These are phyloP conservation scores for Leccinum fallax DNA, from an alignment of 1,284 basidiomycete genomes.

Conservation along the genomic window DNA sequence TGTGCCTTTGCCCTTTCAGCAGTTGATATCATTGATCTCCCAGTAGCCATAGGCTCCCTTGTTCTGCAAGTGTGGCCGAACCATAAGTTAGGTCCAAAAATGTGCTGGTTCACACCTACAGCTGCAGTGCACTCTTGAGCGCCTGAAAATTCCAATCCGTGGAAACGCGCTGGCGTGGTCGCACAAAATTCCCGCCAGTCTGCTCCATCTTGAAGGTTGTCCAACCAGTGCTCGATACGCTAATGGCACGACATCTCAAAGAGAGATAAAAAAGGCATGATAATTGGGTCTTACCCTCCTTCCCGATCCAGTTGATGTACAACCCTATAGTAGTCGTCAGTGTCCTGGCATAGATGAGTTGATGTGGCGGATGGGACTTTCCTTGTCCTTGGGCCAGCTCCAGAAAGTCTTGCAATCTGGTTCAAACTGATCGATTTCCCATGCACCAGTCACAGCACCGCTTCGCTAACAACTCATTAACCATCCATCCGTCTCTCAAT, in stretches of 20 bases:
- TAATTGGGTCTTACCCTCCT: not conserved
- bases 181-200: not conserved
- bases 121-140: not conserved
- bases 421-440: not conserved
- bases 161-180: not conserved
- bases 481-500: not conserved
- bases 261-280: not conserved
- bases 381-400: not conserved
- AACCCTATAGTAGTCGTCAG: not conserved
- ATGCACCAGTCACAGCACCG: not conserved
- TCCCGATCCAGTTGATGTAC: not conserved
- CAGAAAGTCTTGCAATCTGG: not conserved
- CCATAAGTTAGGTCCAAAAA: not conserved
- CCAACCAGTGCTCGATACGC: not conserved
- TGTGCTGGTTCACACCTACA: not conserved
- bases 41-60: not conserved
- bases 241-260: not conserved
- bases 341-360: not conserved
- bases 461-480: not conserved
- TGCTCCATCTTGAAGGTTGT: not conserved
- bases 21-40: not conserved
- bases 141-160: not conserved
- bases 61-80: not conserved
- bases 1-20: not conserved
- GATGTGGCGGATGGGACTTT: not conserved